Base-by-base conservation (phyloP, 2,329 filamentous ascomycete genomes). In the Triangularia setosa region DNA sequence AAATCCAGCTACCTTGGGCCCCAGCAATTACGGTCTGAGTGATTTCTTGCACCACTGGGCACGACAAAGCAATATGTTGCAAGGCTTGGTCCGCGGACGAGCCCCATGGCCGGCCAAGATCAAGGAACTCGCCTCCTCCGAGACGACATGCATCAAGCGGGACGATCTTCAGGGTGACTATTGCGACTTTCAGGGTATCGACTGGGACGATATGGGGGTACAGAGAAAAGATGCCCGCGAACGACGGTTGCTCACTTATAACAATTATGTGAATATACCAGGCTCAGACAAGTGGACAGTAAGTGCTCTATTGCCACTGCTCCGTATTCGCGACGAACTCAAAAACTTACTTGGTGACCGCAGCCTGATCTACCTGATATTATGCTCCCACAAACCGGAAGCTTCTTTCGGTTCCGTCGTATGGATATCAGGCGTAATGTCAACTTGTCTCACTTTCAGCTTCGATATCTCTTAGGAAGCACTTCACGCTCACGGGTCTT, bases 381-480 rank as follows among this genome's bases (percentile, higher is more conserved):
- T 12, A 67, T 69, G 28, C 72, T 83, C 4, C 76, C 77, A 0
- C 73, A 75, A 12, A 74, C 70, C 0, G 79, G 82, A 18, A 83
- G 75, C 68, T 88, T 83, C 71, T 88, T 88, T 71, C 79, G 80
- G 59, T 90, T 88, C 71, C 80, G 79, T 48, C 79, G 77, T 44
- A 87, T 87, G 80, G 79, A 84, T 65, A 78, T 88, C 52, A 79
- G 81, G 55, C 78, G 78, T 21, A 78, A 86, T 59, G 77, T 86
- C 24, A 78, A 81, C 65, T 74, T 89, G 18, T 78, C 84, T n/a
- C 87, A 90, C 74, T 90, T 89, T 66, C 87, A 90, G 71, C 78
- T 90, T 12, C 84, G 87, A 53, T 88, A 87, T 69, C 78, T 88
- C 16, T 75, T 90, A 21, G 84, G 84, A 2, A 83, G 82, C 69